These are phyloP conservation scores for Salvia miltiorrhiza DNA, from an alignment of 257 asterid species.

Conservation along the genomic window DNA sequence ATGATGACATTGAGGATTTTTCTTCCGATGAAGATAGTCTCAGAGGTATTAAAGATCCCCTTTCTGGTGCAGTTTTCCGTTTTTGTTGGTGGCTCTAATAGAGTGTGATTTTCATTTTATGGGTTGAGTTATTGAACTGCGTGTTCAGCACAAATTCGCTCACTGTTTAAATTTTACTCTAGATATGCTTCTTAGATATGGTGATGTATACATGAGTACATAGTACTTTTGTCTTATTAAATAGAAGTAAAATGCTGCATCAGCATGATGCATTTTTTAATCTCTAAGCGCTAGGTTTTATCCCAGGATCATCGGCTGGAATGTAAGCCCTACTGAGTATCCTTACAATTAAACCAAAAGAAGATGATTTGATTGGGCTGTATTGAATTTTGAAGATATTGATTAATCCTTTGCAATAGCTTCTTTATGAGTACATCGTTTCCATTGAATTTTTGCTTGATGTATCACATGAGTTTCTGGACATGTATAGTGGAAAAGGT, in stretches of 20 bases:
- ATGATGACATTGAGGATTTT: constrained; percentile 84
- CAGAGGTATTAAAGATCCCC: constrained; percentile 34
- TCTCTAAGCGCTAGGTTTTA: not conserved
- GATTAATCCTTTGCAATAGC: not conserved
- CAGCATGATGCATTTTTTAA: not conserved
- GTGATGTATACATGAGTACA: constrained; percentile 3
- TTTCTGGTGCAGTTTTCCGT: not conserved
- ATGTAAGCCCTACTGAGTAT: not conserved
- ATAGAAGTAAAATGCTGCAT: not conserved
- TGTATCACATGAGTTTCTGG: not conserved
- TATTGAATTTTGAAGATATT: not conserved
- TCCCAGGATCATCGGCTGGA: not conserved
- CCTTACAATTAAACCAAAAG: not conserved
- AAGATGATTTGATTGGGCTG: not conserved
- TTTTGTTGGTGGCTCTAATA: not conserved
- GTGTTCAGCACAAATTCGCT: not conserved
- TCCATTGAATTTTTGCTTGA: not conserved
- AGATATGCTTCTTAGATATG: not conserved
- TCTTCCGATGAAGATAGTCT: constrained; percentile 69
- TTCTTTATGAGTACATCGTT: not conserved
- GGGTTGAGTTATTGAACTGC: not conserved
- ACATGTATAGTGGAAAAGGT: not conserved
- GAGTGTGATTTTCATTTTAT: not conserved
- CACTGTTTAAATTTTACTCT: not conserved
- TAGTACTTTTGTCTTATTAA: not conserved